Conservation (phyloP, 2,329 filamentous ascomycete species). For the Colletotrichum sp. region DNA sequence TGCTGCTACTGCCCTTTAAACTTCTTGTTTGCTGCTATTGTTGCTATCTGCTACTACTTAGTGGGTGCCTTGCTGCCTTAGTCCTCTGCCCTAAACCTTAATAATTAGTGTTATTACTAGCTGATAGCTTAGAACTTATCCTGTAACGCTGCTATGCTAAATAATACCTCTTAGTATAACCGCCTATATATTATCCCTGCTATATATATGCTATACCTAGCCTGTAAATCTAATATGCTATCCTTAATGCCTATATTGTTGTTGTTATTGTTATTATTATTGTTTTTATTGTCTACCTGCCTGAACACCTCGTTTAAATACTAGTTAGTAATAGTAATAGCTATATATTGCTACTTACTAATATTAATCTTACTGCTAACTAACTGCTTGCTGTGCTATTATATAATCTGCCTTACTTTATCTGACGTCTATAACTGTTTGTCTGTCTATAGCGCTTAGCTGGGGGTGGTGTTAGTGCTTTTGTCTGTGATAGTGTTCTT, state of each 20-base stretch:
- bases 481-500: no score
- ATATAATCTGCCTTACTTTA: no score
- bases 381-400: no score
- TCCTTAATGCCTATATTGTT: no score
- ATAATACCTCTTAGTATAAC: neutral
- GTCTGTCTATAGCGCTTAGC: neutral
- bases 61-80: no score
- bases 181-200: neutral
- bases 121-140: no score
- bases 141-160: neutral
- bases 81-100: neutral
- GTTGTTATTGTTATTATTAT: no score
- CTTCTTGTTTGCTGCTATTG: no score
- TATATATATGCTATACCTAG: neutral
- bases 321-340: slow-evolving; percentile 1
- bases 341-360: neutral
- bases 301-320: slow-evolving; percentile 1
- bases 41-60: no score
- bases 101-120: neutral
- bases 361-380: no score
- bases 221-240: neutral
- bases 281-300: neutral
- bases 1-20: no score
- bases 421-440: neutral
- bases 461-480: accelerated